Conservation (phyloP, 305 asterid species). For the Fraxinus greggii region DNA sequence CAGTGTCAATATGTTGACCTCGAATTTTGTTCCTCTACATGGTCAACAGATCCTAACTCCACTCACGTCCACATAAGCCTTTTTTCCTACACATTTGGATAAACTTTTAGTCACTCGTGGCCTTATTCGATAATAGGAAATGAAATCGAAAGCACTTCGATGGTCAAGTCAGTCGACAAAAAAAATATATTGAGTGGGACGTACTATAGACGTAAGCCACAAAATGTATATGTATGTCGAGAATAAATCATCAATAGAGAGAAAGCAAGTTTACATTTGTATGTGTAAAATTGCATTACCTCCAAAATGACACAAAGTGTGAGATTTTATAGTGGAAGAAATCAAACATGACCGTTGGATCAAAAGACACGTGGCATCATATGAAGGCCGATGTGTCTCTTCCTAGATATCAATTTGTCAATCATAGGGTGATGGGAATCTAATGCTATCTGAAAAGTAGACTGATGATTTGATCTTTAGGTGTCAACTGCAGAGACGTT, state of each 20-base stretch:
- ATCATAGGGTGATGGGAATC: no score
- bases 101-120: background rate
- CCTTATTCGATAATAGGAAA: background rate
- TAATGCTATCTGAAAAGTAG: no score
- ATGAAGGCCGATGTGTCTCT: no score
- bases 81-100: background rate
- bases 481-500: no score
- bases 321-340: background rate
- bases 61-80: background rate
- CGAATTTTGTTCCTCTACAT: background rate
- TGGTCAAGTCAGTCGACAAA: background rate
- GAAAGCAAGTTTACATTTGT: background rate
- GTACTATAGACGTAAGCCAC: background rate
- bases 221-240: background rate
- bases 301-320: background rate
- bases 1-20: background rate
- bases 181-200: background rate
- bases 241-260: background rate
- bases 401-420: no score
- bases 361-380: background rate
- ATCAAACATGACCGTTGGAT: background rate
- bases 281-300: background rate
- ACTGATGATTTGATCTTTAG: no score
- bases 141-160: background rate
- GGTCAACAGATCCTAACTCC: background rate